These are phyloP conservation scores for Niveomyces coronatus DNA, from an alignment of 2,329 filamentous ascomycete species.

Conservation along the genomic window DNA sequence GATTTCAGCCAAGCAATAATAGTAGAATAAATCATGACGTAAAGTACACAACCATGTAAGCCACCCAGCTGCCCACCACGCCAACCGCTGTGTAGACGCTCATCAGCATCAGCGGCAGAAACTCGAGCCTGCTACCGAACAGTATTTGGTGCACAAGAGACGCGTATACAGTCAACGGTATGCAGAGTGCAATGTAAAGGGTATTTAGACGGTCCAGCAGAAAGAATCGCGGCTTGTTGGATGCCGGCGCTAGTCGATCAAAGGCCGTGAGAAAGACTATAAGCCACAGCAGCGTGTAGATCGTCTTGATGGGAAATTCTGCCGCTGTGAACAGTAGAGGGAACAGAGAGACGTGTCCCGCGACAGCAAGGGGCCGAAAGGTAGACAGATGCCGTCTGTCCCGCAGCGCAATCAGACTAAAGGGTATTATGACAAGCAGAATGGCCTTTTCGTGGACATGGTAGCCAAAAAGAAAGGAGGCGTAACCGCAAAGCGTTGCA, in stretches of 20 bases:
- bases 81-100: constrained; percentile 90
- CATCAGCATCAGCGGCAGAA: constrained; percentile 92
- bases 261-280: constrained; percentile 77
- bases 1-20: too few species aligned
- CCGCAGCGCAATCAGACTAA: constrained; percentile 81
- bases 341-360: constrained; percentile 91
- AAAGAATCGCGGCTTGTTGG: constrained; percentile 71
- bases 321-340: constrained; percentile 84
- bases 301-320: constrained; percentile 88
- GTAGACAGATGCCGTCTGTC: constrained; percentile 85
- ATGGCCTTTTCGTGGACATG: constrained; percentile 98
- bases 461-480: constrained; percentile 96
- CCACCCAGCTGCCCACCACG: constrained; percentile 92
- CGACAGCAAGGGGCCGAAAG: constrained; percentile 83
- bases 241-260: constrained; percentile 77
- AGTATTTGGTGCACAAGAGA: constrained; percentile 74
- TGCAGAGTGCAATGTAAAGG: constrained; percentile 79
- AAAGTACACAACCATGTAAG: constrained; percentile 90
- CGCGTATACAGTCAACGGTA: constrained; percentile 82
- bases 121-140: constrained; percentile 76
- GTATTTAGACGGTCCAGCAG: constrained; percentile 84
- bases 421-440: constrained; percentile 86
- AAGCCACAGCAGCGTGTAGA: constrained; percentile 90
- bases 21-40: too few species aligned
- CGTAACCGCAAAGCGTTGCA: constrained; percentile 86